Evolutionary conservation across 306 rosid species (phyloP).

Genomic region (Quercus parvula): DNA sequence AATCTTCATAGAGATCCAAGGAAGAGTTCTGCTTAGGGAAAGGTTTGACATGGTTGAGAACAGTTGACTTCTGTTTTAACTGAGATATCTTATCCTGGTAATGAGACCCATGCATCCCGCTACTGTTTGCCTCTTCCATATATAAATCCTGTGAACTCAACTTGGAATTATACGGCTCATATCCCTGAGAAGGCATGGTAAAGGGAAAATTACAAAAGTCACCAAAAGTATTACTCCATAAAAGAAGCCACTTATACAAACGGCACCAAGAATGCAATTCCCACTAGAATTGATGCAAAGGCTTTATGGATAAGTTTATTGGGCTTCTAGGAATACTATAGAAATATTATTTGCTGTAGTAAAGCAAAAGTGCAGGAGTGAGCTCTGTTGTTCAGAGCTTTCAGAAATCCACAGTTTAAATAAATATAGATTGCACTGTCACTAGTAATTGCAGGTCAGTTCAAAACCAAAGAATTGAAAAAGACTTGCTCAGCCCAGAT

Average conservation of each 20-base stretch:
- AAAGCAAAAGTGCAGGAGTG: background rate
- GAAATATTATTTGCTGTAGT: background rate
- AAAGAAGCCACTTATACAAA: background rate
- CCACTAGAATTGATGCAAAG: background rate
- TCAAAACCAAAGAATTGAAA: background rate
- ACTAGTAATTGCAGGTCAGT: background rate
- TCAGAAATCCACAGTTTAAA: background rate
- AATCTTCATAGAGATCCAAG: slow-evolving; percentile 58
- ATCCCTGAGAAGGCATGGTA: slow-evolving; percentile 50
- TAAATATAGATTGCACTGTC: background rate
- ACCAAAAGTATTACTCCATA: background rate
- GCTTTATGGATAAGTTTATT: background rate
- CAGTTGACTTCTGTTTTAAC: slow-evolving; percentile 37
- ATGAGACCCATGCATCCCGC: slow-evolving; percentile 47
- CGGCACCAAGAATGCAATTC: background rate
- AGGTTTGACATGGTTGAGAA: slow-evolving; percentile 27
- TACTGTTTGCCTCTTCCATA: slow-evolving; percentile 51
- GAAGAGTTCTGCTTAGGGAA: slow-evolving; percentile 58
- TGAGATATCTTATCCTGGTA: slow-evolving; percentile 51
- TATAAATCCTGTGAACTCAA: slow-evolving; percentile 57
- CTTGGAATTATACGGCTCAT: slow-evolving; percentile 51
- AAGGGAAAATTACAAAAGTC: slow-evolving; percentile 4
- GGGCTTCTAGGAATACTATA: background rate
- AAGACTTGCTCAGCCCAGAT: background rate
- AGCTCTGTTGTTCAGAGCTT: background rate